Evolutionary conservation across 192 early-diverging fungal species (phyloP).

Genomic region (Coemansia sp.): DNA sequence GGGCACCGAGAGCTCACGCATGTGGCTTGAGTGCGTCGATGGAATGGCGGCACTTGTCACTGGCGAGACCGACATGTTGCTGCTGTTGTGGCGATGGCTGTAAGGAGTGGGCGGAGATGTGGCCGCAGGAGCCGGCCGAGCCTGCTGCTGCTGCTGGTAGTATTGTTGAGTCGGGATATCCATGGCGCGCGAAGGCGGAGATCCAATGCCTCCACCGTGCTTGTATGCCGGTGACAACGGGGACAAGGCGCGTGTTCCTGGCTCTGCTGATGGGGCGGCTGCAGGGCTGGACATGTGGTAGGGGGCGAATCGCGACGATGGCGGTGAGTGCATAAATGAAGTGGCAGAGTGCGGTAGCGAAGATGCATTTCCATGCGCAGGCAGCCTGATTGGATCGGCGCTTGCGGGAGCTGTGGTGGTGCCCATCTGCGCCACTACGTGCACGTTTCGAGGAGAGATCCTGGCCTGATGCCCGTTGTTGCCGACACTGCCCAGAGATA

Average conservation of each 20-base stretch:
- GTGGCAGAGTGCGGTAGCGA: constrained; percentile 22
- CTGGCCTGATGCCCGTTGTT: not conserved
- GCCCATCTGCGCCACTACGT: constrained; percentile 28
- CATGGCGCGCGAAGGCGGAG: not conserved
- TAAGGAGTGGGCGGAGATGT: constrained; percentile 1
- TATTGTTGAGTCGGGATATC: constrained; percentile 9
- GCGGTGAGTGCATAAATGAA: constrained; percentile 48
- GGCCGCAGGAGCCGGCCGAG: not conserved
- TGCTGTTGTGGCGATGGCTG: constrained; percentile 8
- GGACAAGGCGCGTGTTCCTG: not conserved
- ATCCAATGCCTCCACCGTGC: not conserved
- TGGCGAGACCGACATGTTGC: constrained; percentile 16
- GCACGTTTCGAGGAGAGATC: constrained; percentile 21
- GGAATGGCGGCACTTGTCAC: not conserved
- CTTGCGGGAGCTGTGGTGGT: not conserved
- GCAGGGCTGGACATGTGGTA: constrained; percentile 41
- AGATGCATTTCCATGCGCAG: constrained; percentile 9
- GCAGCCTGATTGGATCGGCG: constrained; percentile 17
- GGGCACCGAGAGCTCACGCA: constrained; percentile 28
- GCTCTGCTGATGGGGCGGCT: constrained; percentile 1
- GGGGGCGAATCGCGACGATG: constrained; percentile 43
- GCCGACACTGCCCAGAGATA: not conserved
- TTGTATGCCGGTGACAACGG: not conserved
- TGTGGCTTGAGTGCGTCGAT: not conserved
- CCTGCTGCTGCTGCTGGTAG: not conserved